Base-by-base conservation (phyloP, 2,329 filamentous ascomycete genomes). In the Arthrobotrys sinensis region DNA sequence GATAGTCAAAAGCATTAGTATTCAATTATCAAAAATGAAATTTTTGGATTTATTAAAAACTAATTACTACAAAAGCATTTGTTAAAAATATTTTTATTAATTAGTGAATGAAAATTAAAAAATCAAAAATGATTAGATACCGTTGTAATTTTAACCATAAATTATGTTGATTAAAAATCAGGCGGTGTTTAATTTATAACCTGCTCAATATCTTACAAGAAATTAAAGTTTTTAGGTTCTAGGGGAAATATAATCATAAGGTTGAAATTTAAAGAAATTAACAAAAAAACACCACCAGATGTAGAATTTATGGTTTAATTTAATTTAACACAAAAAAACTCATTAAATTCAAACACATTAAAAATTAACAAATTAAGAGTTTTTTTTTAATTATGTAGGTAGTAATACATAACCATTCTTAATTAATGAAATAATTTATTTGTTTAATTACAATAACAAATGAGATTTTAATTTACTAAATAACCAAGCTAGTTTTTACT, bases 331-430 rank as follows among this genome's bases (percentile, higher is more conserved):
- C 14, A 43, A 43, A 43, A 14, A 43, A 43, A 43, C 12, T 43
- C 14, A 43, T 12, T 43, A 43, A 43, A 14, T 43, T 14, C 14
- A 43, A 14, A 43, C 14, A 43, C 14, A 43, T 43, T 43, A 43
- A 43, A 43, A 14, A 43, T 43, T 43, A 12, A 43, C 14, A 43
- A 43, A 43, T 43, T 43, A 43, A 43, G 14, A 43, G 14, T 14
- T 43, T 14, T 43, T 43, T 43, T 43, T 43, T 43, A 43, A 43
- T 85, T 85, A 85, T 85, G 85, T 83, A 84, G 85, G 84, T 85
- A 85, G 84, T 85, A 85, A 83, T 83, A 85, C 83, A 83, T 85
- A 85, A 85, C 81, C 82, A 82, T 85, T 84, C 84, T 85, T 85
- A 85, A 84, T 83, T 82, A 81, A 83, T 85, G 83, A 85, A 83